Evolutionary conservation across 2,329 filamentous ascomycete genomes (phyloP), one percentile per base, ranked within the genome.

Genomic region (Colletotrichum noveboracense): DNA sequence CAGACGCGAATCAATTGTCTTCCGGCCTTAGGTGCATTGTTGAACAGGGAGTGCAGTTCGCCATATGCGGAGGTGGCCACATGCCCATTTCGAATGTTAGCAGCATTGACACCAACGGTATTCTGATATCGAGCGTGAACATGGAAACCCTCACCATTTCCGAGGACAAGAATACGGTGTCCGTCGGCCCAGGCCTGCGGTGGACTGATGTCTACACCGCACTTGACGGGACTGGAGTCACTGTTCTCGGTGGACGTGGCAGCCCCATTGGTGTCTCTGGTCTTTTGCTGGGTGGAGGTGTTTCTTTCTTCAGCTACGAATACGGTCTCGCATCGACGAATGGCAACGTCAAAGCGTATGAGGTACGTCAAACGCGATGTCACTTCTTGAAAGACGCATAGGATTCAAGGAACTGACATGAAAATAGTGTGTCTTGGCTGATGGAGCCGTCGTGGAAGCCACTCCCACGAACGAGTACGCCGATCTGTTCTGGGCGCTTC

Each of bases 161-260:
- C 13, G 26, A 61, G 4, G 80, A 83, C 48, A 78, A 79, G 12
- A 79, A 78, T 1, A 80, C 80, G 6, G 84, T 82, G 5, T 76
- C 76, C 14, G 78, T 87, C 21, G 85, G 85, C 1, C 78, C 83
- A 0, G 86, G 85, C 7, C 81, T 82, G 60, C 79, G 80, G 16
- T 88, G 86, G 86, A 64, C 76, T 7, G 78, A 85, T 18, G 85
- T 87, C 1, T 87, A 87, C 74, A 69, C 77, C 7, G 58, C 65
- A 6, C 78, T 87, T 1, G 83, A 85, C 21, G 60, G 78, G 5
- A 65, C 83, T n/a, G 80, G 80, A 7, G 66, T 86, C 7, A 79
- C 82, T 5, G 83, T 84, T 30, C 78, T 82, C 4, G 86, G 86
- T 6, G 86, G 84, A 6, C 81, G 86, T 52, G 78, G 83, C 34